Evolutionary conservation across 2,329 filamentous ascomycete species (phyloP).

Genomic region (Trematosphaeria pertusa): DNA sequence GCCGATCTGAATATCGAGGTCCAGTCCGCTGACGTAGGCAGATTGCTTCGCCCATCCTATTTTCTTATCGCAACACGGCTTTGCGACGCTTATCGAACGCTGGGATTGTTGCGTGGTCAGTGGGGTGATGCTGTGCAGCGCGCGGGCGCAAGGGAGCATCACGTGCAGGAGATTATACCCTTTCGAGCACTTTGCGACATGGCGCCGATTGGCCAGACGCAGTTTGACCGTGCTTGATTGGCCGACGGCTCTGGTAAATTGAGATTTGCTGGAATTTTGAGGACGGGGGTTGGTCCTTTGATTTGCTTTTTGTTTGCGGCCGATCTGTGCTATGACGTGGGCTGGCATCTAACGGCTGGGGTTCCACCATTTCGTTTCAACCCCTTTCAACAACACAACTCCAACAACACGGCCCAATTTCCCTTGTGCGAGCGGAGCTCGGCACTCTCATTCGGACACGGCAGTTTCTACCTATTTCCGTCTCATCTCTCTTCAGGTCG

Average conservation of each 20-base stretch:
- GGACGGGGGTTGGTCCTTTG: constrained; percentile 7
- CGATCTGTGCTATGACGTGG: constrained; percentile 3
- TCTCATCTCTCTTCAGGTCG: background rate
- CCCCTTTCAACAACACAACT: too few species aligned
- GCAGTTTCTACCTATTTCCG: background rate
- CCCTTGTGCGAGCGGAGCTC: too few species aligned
- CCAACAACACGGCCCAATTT: background rate
- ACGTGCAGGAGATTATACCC: constrained; percentile 7
- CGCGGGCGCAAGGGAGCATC: constrained; percentile 2
- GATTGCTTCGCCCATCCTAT: background rate
- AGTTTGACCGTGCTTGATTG: constrained; percentile 1
- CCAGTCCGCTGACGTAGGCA: background rate
- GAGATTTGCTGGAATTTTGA: constrained; percentile 9
- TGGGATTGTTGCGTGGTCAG: background rate
- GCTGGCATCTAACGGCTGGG: constrained; percentile 6
- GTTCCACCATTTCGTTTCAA: background rate
- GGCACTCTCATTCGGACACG: background rate
- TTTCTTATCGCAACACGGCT: background rate
- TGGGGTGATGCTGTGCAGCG: background rate
- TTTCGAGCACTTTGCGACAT: constrained; percentile 9
- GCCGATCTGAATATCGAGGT: too few species aligned
- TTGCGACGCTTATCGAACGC: background rate
- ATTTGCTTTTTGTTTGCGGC: background rate
- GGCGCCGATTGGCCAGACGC: background rate
- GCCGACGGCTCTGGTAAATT: constrained; percentile 1